Base-by-base conservation (phyloP, 805 yeast genomes). In the Kuraishia molischiana region DNA sequence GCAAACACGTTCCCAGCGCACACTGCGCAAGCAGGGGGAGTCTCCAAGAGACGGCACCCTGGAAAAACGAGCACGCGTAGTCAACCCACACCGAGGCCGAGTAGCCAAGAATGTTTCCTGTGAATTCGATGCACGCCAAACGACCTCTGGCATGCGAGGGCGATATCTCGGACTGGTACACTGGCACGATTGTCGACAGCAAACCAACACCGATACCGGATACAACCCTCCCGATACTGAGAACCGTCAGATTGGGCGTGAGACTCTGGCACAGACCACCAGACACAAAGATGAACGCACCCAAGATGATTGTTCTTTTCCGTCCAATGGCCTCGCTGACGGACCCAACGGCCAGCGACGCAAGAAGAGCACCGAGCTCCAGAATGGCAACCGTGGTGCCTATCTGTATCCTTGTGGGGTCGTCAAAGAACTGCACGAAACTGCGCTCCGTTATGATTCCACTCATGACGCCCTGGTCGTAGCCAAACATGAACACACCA, bases 201-300 rank as follows among this genome's bases (percentile, higher is more conserved):
- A 86, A 62, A 3, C 96, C 96, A 19, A 86, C 89, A 2, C 95
- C 95, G n/a, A 85, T 47, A 14, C 96, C 95, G 29, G 85, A 70
- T 34, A 85, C 69, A 22, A 84, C 73, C 48, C 95, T 64, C 2
- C 95, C 95, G 11, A 76, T 49, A n/a, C 80, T 75, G 62, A 86
- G 68, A 32, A 72, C 50, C 46, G 62, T 54, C 51, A 84, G 65
- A 43, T 64, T 65, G 10, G 60, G 56, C 3, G 89, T 69, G 44
- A 75, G 66, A 2, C 85, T 68, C 58, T 85, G 95, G 38, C 83
- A 58, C 13, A 67, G 51, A 2, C 95, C 95, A 10, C 95, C 95
- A 28, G 80, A 46, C 35, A 83, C 78, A 52, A 85, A 85, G 6
- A 85, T 62, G 17, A 74, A 46, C 0, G 95, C 85, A 4, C 95